phyloP scores from a whole-genome alignment of 129 eudicot genomes.

The sunflower (Helianthus annuus) region DNA sequence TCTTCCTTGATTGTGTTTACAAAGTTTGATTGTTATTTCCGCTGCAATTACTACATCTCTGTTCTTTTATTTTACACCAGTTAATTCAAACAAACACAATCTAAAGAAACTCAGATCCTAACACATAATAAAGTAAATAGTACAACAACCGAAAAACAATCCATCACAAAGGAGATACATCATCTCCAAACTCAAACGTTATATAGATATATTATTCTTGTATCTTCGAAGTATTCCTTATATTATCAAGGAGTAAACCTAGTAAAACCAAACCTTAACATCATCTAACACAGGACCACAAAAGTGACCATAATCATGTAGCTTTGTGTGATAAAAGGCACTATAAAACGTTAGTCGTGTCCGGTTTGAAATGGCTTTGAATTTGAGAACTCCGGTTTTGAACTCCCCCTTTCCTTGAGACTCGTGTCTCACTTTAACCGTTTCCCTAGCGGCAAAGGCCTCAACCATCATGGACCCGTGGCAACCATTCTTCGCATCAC shows the following conservation, averaged over 20 bases:
- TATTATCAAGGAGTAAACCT: slow-evolving; percentile 11
- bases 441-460: slow-evolving; percentile 58
- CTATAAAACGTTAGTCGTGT: slow-evolving; percentile 58
- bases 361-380: slow-evolving; percentile 43
- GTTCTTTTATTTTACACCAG: too few relatives aligned
- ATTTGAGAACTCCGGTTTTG: slow-evolving; percentile 37
- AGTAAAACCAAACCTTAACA: slow-evolving; percentile 48
- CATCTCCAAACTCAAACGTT: background rate
- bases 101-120: too few relatives aligned
- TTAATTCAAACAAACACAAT: too few relatives aligned
- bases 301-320: slow-evolving; percentile 42
- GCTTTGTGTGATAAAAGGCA: slow-evolving; percentile 50
- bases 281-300: slow-evolving; percentile 65
- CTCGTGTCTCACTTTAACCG: slow-evolving; percentile 33
- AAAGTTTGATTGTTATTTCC: too few relatives aligned
- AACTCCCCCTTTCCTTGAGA: slow-evolving; percentile 48
- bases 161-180: background rate
- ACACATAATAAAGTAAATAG: background rate
- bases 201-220: background rate
- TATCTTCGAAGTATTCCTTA: background rate
- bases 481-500: slow-evolving; percentile 64
- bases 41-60: too few relatives aligned
- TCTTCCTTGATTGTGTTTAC: too few relatives aligned
- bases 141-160: background rate
- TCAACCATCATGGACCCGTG: slow-evolving; percentile 69